These are phyloP conservation scores for Zychaea mexicana DNA, from an alignment of 371 early-diverging fungal genomes.

Conservation along the genomic window DNA sequence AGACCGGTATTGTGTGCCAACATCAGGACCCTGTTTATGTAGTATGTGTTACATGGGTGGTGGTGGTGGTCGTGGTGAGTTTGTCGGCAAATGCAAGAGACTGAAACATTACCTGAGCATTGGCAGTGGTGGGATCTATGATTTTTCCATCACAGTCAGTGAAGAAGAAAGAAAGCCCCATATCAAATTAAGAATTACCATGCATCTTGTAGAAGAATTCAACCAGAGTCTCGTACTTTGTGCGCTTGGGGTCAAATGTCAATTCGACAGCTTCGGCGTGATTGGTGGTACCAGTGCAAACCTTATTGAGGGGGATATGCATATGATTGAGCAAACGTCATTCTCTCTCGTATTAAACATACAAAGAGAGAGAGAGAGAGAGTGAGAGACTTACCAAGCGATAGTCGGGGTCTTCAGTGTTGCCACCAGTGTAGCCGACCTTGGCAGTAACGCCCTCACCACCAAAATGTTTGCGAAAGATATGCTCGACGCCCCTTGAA, in stretches of 20 bases:
- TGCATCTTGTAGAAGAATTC: slow-evolving; percentile 91
- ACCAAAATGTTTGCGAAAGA: slow-evolving; percentile 64
- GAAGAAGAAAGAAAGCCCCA: not conserved
- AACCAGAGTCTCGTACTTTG: slow-evolving; percentile 73
- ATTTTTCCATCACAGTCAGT: not conserved
- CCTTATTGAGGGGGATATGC: slow-evolving; percentile 26
- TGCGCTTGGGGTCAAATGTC: slow-evolving; percentile 69
- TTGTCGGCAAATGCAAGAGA: too few relatives aligned
- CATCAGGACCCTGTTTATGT: slow-evolving; percentile 47
- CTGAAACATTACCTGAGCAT: slow-evolving; percentile 19
- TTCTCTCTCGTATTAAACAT: too few relatives aligned
- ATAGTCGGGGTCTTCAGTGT: slow-evolving; percentile 57
- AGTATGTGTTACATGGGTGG: slow-evolving; percentile 30
- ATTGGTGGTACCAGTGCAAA: slow-evolving; percentile 70
- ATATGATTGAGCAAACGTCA: too few relatives aligned
- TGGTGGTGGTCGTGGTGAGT: too few relatives aligned
- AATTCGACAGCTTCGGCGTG: slow-evolving; percentile 90
- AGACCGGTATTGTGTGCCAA: slow-evolving; percentile 81
- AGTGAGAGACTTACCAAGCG: slow-evolving; percentile 50
- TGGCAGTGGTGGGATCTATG: slow-evolving; percentile 36
- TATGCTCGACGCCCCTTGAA: slow-evolving; percentile 93
- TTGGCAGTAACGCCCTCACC: slow-evolving; percentile 58
- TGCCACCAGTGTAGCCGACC: slow-evolving; percentile 91
- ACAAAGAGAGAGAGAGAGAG: too few relatives aligned
- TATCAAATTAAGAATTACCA: slow-evolving; percentile 27